Base-by-base conservation (phyloP, 306 rosid genomes). In the Medicago lupulina region DNA sequence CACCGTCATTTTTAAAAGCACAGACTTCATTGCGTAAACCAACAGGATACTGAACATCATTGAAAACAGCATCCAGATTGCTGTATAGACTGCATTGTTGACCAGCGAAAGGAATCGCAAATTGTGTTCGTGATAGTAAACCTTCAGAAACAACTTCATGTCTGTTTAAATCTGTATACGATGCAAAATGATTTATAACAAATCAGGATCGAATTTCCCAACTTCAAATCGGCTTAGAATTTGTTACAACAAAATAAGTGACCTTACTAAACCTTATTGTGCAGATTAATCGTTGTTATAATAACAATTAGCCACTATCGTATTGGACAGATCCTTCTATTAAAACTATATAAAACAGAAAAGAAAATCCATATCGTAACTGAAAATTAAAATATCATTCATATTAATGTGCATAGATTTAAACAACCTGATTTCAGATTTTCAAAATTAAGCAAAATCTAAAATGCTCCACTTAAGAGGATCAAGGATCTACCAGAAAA, bases 161-260 rank as follows among this genome's bases (percentile, higher is more conserved):
- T 61, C 66, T 82, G 70, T 80, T 84, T 81, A 86, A 79, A 34
- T 77, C 97, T 95, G 89, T 82, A 74, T 23, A 15, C 53, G 69
- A 71, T 41, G 57, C 1, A 23, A 43, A 66, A 10, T 19, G 0
- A 14, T 16, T 40, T 59, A 14, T 19, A 21, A 68, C 18, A 50
- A 71, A 41, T 74, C 38, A 75, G 21, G 36, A 39, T 39, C 64
- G 25, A 65, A 74, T 47, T 39, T 70, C 36, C 18, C 60, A 14
- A 71, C 25, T 12, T 53, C 17, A 71, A 71, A 76, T 40, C 51
- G 49, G 66, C 70, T 55, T 41, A 67, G 36, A 71, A 59, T n/a
- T 7, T 47, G 10, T 9, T 9, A 19, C 13, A 18, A 5, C 9
- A 28, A 21, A 40, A 17, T 15, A 49, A 9, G n/a, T 65, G 40